A percentile compares a stretch with the other conserved stretches of the same genome.
phyloP scores from a whole-genome alignment of 495 filamentous ascomycete species.

The Penicillium lividum region DNA sequence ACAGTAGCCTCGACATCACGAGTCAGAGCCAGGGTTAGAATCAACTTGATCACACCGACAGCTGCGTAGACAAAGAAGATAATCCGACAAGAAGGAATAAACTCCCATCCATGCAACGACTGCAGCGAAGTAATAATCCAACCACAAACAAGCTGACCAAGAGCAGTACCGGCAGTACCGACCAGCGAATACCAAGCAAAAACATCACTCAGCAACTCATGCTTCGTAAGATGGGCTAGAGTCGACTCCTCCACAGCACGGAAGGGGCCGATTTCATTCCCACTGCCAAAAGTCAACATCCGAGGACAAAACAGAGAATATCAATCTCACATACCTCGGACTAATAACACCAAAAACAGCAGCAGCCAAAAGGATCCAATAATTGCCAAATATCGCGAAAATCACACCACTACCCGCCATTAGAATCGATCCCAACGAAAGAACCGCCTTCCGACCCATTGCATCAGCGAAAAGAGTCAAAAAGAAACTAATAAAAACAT shows the following conservation, averaged over 20 bases:
- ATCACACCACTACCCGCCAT: conserved; percentile 69
- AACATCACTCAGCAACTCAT: conserved; percentile 65
- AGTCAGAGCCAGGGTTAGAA: conserved; percentile 60
- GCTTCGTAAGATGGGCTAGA: conserved; percentile 68
- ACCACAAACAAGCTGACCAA: conserved; percentile 66
- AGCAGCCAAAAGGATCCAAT: conserved; percentile 71
- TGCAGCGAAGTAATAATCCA: conserved; percentile 60
- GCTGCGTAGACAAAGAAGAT: conserved; percentile 71
- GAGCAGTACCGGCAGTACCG: conserved; percentile 62
- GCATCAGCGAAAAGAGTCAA: conserved; percentile 76
- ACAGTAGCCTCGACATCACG: conserved; percentile 58
- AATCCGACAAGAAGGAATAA: conserved; percentile 61
- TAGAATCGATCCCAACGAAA: conserved; percentile 65
- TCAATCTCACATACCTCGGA: conserved; percentile 53
- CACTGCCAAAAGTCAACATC: conserved; percentile 41
- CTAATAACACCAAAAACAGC: conserved; percentile 82
- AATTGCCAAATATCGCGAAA: conserved; percentile 69
- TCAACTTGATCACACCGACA: conserved; percentile 67
- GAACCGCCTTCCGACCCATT: conserved; percentile 67
- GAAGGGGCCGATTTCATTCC: conserved; percentile 80
- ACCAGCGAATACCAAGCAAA: conserved; percentile 81
- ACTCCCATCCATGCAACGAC: conserved; percentile 50
- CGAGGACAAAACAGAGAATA: not conserved
- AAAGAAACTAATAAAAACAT: conserved; percentile 73
- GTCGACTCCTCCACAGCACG: conserved; percentile 84